A percentile compares a stretch with the other conserved stretches of the same genome.
Evolutionary conservation across 2,329 filamentous ascomycete genomes (phyloP).

Genomic region (Aspergillus quadrilineatus): DNA sequence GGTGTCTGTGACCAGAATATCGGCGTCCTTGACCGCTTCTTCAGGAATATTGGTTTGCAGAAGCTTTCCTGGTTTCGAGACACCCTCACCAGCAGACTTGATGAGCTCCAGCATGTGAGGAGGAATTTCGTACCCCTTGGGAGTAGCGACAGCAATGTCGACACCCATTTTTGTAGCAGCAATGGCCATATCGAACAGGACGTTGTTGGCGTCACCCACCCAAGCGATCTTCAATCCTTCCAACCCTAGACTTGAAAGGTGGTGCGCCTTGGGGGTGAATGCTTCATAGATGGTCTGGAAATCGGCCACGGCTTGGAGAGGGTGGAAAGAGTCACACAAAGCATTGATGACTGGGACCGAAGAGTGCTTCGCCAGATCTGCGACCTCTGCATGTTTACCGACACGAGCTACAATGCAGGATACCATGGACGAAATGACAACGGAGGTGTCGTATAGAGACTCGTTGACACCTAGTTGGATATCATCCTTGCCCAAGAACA

Average conservation of each 20-base stretch:
- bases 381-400: slow-evolving; percentile 72
- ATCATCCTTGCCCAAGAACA: slow-evolving; percentile 95
- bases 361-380: slow-evolving; percentile 68
- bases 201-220: slow-evolving; percentile 96
- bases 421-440: slow-evolving; percentile 92
- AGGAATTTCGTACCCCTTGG: slow-evolving; percentile 80
- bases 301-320: slow-evolving; percentile 90
- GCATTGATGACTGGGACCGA: slow-evolving; percentile 82
- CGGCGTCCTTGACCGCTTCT: slow-evolving; percentile 78
- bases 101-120: slow-evolving; percentile 72
- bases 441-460: slow-evolving; percentile 85
- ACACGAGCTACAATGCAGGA: slow-evolving; percentile 80
- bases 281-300: slow-evolving; percentile 85
- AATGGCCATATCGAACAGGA: slow-evolving; percentile 89
- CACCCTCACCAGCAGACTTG: slow-evolving; percentile 57
- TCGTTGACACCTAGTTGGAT: slow-evolving; percentile 96
- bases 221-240: slow-evolving; percentile 88
- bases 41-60: slow-evolving; percentile 76
- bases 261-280: slow-evolving; percentile 55
- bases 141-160: slow-evolving; percentile 82
- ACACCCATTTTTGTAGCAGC: slow-evolving; percentile 84
- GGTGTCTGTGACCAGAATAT: slow-evolving; percentile 92
- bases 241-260: slow-evolving; percentile 60
- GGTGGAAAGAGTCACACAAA: slow-evolving; percentile 87
- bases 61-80: slow-evolving; percentile 64